A percentile compares a stretch with the other conserved stretches of the same genome.
Evolutionary conservation across 1,284 basidiomycete genomes (phyloP).

Genomic region (Tranzscheliella williamsii): DNA sequence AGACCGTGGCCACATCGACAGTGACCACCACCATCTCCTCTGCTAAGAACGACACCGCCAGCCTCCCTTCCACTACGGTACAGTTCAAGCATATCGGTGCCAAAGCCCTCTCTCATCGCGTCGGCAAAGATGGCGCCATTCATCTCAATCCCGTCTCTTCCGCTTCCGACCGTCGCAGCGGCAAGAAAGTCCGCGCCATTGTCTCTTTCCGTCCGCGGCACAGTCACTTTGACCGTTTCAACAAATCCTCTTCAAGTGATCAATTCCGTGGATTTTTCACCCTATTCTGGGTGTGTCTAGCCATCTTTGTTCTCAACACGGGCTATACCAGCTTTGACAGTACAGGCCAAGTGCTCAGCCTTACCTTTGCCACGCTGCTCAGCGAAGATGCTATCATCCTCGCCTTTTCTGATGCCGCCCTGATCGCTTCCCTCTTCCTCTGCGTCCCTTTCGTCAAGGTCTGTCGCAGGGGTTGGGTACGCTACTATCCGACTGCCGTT

Average conservation of each 20-base stretch:
- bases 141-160: constrained; percentile 40
- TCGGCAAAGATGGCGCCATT: constrained; percentile 44
- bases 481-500: constrained; percentile 61
- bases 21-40: constrained; percentile 39
- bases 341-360: constrained; percentile 74
- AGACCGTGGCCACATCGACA: constrained; percentile 30
- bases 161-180: constrained; percentile 6
- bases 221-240: constrained; percentile 51
- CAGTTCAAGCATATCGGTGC: constrained; percentile 38
- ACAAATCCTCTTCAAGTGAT: constrained; percentile 25
- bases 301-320: constrained; percentile 53
- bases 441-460: constrained; percentile 73
- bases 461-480: constrained; percentile 63
- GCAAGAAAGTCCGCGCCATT: constrained; percentile 47
- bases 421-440: constrained; percentile 76
- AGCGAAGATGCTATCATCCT: constrained; percentile 81
- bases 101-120: constrained; percentile 33
- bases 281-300: constrained; percentile 59
- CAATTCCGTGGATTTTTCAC: constrained; percentile 59
- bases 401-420: constrained; percentile 78
- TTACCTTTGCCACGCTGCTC: constrained; percentile 83
- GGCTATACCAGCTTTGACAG: constrained; percentile 44
- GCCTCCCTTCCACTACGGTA: constrained; percentile 17
- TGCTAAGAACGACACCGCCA: constrained; percentile 12
- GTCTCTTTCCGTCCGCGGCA: constrained; percentile 46